Evolutionary conservation across 177 flowering plant species (phyloP).

Genomic region (Vitis hybrid): DNA sequence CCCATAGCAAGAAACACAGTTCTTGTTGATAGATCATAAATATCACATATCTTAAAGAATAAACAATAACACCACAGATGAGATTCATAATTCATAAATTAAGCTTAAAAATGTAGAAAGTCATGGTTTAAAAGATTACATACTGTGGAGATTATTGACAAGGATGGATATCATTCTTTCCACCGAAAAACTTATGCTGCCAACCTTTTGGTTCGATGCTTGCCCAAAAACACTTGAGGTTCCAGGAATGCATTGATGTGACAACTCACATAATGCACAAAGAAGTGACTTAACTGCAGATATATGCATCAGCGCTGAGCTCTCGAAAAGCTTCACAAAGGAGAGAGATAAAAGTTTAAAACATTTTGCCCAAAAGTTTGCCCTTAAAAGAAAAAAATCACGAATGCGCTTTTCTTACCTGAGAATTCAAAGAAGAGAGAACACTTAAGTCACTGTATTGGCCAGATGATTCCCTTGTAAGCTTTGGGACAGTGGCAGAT

Average conservation of each 20-base stretch:
- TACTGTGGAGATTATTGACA: conserved; percentile 91
- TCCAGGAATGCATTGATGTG: conserved; percentile 61
- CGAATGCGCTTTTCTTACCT: conserved; percentile 39
- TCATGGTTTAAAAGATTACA: conserved; percentile 15
- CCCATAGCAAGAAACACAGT: no score
- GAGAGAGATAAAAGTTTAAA: conserved; percentile 18
- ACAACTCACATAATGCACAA: conserved; percentile 72
- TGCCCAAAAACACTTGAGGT: conserved; percentile 53
- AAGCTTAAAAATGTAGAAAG: background rate
- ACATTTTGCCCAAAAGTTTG: conserved; percentile 4
- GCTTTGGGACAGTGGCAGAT: conserved; percentile 69
- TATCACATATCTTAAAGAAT: no score
- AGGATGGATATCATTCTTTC: conserved; percentile 89
- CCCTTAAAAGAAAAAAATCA: background rate
- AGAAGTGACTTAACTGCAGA: conserved; percentile 95
- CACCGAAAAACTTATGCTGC: conserved; percentile 82
- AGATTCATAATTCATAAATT: no score
- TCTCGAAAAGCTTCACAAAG: conserved; percentile 79
- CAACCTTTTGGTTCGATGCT: conserved; percentile 68
- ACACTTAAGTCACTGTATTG: conserved; percentile 87
- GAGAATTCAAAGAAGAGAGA: conserved; percentile 94
- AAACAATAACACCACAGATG: no score
- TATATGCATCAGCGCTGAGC: conserved; percentile 92
- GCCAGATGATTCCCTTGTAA: conserved; percentile 81
- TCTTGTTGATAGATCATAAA: no score